Base-by-base conservation (phyloP, 1,284 basidiomycete genomes). In the Kalmanozyma brasiliensis region DNA sequence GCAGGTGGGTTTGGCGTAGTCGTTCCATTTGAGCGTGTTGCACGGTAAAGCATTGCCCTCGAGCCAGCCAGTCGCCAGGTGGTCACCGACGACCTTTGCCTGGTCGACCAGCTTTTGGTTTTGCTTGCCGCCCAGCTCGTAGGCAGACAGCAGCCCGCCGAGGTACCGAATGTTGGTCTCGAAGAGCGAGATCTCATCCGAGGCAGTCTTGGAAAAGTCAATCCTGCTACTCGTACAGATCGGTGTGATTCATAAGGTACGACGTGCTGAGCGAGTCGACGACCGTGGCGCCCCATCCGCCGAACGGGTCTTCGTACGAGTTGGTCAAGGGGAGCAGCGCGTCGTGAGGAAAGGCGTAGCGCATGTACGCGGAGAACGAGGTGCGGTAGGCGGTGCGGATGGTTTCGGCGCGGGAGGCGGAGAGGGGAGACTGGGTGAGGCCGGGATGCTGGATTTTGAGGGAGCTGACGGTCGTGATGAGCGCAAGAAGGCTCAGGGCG, bases 121-220 rank as follows among this genome's bases (percentile, higher is more conserved):
- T 46, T 58, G 68, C 45, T 71, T 66, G 14, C 73, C 77, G 14
- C 56, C 66, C 16, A 78, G 58, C 51, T 80, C 78, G 53, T 78
- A 80, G 1, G 77, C 69, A 4, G 58, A 65, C 32, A 80, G 55
- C 4, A 78, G 38, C 11, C 77, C 77, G n/a, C 64, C 78, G 16
- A 80, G 57, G 30, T 78, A 76, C 0, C 78, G 60, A 44, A 80
- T 80, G 49, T 69, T 79, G 33, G 77, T 79, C 49, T 79, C 77
- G 30, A 79, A 79, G 8, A 79, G 37, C 38, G 69, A 72, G 47
- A 79, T 73, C 10, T 29, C 32, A 11, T 24, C 24, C 16, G 46
- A 46, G 6, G 40, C 37, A 8, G 77, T 78, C 38, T 63, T 61
- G 35, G 40, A 61, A 26, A 74, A 79, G 36, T 79, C 64, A 44